Conservation (phyloP, 2,329 filamentous ascomycete genomes). For the Diaporthe eres region DNA sequence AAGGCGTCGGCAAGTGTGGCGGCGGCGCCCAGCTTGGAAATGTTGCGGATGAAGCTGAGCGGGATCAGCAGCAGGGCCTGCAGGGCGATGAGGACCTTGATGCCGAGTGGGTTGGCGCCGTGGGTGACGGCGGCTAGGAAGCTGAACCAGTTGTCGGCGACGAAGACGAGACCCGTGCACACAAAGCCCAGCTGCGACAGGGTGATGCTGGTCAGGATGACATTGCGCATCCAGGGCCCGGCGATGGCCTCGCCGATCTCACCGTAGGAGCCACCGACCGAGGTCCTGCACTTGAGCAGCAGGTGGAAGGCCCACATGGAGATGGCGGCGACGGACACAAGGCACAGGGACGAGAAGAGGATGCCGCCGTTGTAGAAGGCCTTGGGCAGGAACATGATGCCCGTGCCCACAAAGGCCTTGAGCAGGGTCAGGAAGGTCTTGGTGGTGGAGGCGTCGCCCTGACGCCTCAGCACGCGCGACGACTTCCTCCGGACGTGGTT, state of each 20-base stretch:
- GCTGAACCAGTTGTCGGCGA: constrained; percentile 79
- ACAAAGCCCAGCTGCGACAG: constrained; percentile 85
- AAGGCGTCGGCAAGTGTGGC: constrained; percentile 80
- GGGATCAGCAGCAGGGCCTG: constrained; percentile 77
- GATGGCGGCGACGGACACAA: constrained; percentile 75
- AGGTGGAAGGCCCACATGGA: constrained; percentile 81
- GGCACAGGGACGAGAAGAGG: constrained; percentile 78
- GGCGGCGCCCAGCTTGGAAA: constrained; percentile 78
- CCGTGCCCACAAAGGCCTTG: constrained; percentile 84
- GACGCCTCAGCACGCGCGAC: constrained; percentile 52
- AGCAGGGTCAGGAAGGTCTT: constrained; percentile 85
- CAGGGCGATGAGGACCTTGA: constrained; percentile 73
- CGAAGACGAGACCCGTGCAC: constrained; percentile 83
- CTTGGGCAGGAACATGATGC: constrained; percentile 86
- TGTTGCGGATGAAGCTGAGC: constrained; percentile 79
- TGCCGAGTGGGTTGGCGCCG: constrained; percentile 62
- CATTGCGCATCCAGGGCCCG: constrained; percentile 71
- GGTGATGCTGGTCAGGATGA: constrained; percentile 79
- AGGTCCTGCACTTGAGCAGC: constrained; percentile 75
- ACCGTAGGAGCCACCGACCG: constrained; percentile 78
- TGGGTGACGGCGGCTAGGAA: constrained; percentile 75
- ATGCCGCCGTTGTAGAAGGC: constrained; percentile 85
- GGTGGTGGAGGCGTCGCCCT: constrained; percentile 75
- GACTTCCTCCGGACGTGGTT: constrained; percentile 61
- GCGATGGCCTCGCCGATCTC: constrained; percentile 78